Conservation (phyloP, 1,284 basidiomycete species). For the Fomitopsis palustris region DNA sequence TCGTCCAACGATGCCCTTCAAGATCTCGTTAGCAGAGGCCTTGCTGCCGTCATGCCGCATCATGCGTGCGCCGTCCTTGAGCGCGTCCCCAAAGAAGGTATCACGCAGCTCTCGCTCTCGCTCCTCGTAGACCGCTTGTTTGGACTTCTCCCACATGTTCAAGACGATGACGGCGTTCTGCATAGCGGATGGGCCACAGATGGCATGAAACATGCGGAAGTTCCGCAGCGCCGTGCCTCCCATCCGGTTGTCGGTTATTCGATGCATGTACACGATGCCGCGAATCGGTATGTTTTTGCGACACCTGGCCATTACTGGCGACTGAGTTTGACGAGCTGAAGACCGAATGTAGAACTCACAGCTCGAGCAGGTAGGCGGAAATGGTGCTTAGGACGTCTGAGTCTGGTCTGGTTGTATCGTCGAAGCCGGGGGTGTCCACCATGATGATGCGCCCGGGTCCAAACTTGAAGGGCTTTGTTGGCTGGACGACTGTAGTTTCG, state of each 20-base stretch:
- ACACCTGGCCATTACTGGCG: constrained; percentile 4
- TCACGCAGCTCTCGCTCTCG: constrained; percentile 13
- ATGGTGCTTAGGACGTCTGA: constrained; percentile 25
- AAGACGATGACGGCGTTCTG: constrained; percentile 41
- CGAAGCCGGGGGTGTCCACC: constrained; percentile 34
- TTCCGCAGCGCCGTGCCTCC: constrained; percentile 15
- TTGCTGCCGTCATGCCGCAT: constrained; percentile 14
- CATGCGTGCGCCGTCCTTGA: constrained; percentile 17
- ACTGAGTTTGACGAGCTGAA: background rate
- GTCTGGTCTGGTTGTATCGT: constrained; percentile 28
- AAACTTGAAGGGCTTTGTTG: constrained; percentile 24
- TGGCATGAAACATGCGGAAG: constrained; percentile 16
- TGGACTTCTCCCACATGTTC: constrained; percentile 47
- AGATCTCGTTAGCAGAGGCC: constrained; percentile 13
- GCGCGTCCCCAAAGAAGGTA: constrained; percentile 17
- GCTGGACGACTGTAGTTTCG: constrained; percentile 18
- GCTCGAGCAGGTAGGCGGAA: constrained; percentile 5
- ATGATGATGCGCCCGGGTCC: constrained; percentile 23
- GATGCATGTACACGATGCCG: constrained; percentile 19
- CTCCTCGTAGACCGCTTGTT: constrained; percentile 12
- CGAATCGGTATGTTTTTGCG: background rate
- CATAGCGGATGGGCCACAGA: constrained; percentile 15
- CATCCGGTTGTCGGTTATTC: constrained; percentile 20
- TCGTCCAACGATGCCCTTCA: constrained; percentile 7
- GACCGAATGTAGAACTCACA: constrained; percentile 7